Conservation (phyloP, 371 early-diverging fungal species). For the Mycotypha africana region DNA sequence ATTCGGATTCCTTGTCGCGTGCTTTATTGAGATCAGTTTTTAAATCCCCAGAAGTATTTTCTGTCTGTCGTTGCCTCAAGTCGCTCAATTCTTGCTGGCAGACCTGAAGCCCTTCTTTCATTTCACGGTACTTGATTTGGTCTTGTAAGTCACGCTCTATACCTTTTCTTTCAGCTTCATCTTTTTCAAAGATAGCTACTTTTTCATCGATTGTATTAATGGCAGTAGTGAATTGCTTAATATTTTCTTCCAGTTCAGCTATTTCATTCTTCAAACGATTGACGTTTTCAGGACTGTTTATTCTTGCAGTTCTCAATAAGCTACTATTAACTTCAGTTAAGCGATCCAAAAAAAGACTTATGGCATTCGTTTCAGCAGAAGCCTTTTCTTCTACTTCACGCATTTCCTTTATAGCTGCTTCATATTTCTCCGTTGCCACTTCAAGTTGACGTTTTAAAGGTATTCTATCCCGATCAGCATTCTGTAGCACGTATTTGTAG, state of each 20-base stretch:
- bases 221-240: constrained; percentile 3
- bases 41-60: constrained; percentile 21
- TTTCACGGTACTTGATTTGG: constrained; percentile 56
- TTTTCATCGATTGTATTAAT: constrained; percentile 14
- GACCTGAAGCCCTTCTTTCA: constrained; percentile 25
- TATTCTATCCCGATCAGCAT: not conserved
- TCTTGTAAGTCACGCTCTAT: constrained; percentile 62
- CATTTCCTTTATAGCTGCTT: constrained; percentile 17
- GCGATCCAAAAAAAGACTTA: constrained; percentile 5
- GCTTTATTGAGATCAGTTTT: constrained; percentile 28
- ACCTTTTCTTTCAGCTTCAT: constrained; percentile 38
- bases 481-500: constrained; percentile 7
- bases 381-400: constrained; percentile 5
- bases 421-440: constrained; percentile 20
- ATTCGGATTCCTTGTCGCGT: constrained; percentile 36
- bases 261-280: constrained; percentile 6
- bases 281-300: constrained; percentile 5
- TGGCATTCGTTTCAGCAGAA: not conserved
- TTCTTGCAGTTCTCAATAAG: not conserved
- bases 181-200: constrained; percentile 41
- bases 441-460: constrained; percentile 23
- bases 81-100: constrained; percentile 28
- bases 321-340: constrained; percentile 5
- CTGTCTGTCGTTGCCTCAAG: constrained; percentile 20
- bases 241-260: constrained; percentile 5